Base-by-base conservation (phyloP, 1,139 yeast genomes). In the Suhomyces choctaworum region DNA sequence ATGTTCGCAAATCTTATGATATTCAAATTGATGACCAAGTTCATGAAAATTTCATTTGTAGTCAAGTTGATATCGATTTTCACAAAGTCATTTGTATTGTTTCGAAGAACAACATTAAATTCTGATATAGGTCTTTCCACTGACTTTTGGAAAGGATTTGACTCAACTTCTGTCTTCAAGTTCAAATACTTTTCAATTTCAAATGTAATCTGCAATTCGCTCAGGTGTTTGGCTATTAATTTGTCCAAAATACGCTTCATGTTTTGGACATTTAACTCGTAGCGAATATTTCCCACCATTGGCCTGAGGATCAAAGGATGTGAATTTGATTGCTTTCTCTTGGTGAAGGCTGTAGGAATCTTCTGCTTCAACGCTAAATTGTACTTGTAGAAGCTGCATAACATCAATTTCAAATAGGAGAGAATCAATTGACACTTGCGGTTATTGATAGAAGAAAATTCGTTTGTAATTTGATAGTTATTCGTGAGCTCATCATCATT, bases 271-370 rank as follows among this genome's bases (percentile, higher is more conserved):
- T 74, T 65, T 33, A 70, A 60, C 45, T 80, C 80, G 50, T 85
- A 94, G 38, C 79, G 75, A 37, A 81, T 71, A 46, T 80, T 82
- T 3, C 89, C 88, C 20, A 85, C 66, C 25, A 85, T 57, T 1
- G 95, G 92, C 31, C 86, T 62, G 32, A 82, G 61, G 16, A 82
- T 66, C 36, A 78, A 58, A 2, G 80, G 75, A 34, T 67, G 77
- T 26, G 70, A 66, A 36, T 70, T 64, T 38, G 49, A 45, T 62
- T 66, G 71, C 60, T 67, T 73, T 80, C 70, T 72, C 54, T 77
- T 67, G 32, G 81, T 68, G 40, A 71, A 55, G 17, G 73, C 63
- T 0, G 80, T 69, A 9, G 80, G 76, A 40, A 58, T 65, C 17
- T 66, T 64, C 39, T 70, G 76, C 45, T 69, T 68, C 42, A 65